Percentiles rank a stretch among this genome's conserved stretches.
Evolutionary conservation across 441 rosid genomes (phyloP).

Genomic region (Melastoma candidum): DNA sequence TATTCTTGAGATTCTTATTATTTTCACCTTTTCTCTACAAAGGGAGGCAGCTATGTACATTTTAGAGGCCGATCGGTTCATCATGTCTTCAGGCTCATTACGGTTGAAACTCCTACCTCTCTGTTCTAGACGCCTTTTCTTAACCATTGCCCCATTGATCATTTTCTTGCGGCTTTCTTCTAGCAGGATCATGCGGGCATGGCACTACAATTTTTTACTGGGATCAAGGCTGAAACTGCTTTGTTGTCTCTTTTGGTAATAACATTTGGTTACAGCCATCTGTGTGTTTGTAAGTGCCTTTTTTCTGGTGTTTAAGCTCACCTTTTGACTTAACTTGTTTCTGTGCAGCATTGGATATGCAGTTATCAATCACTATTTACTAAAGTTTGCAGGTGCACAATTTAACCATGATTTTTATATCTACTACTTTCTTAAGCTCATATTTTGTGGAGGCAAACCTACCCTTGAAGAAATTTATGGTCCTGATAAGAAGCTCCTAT

Average conservation of each 20-base stretch:
- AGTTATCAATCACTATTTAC: slow-evolving; percentile 33
- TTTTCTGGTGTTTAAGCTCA: not conserved
- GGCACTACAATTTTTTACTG: slow-evolving; percentile 72
- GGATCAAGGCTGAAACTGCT: slow-evolving; percentile 43
- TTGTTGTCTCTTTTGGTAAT: slow-evolving; percentile 65
- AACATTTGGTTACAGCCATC: slow-evolving; percentile 3
- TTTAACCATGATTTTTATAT: too few species aligned
- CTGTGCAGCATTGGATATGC: slow-evolving; percentile 67
- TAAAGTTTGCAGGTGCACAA: too few species aligned
- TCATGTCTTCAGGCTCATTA: slow-evolving; percentile 58
- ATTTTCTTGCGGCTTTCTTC: not conserved
- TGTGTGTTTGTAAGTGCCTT: slow-evolving; percentile 3
- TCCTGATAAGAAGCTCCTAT: too few species aligned
- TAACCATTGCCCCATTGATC: not conserved
- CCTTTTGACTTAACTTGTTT: slow-evolving; percentile 7
- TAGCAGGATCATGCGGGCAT: slow-evolving; percentile 75
- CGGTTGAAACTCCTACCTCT: slow-evolving; percentile 31
- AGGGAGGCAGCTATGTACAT: slow-evolving; percentile 88
- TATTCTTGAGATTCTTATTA: slow-evolving; percentile 1
- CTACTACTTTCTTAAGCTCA: too few species aligned
- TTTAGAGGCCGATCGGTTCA: slow-evolving; percentile 70
- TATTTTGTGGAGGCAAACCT: too few species aligned
- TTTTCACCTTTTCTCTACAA: slow-evolving; percentile 14
- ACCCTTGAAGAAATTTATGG: too few species aligned
- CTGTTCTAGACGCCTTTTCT: slow-evolving; percentile 6